These are phyloP conservation scores for Coemansia sp. DNA, from an alignment of 192 early-diverging fungal genomes.

Conservation along the genomic window DNA sequence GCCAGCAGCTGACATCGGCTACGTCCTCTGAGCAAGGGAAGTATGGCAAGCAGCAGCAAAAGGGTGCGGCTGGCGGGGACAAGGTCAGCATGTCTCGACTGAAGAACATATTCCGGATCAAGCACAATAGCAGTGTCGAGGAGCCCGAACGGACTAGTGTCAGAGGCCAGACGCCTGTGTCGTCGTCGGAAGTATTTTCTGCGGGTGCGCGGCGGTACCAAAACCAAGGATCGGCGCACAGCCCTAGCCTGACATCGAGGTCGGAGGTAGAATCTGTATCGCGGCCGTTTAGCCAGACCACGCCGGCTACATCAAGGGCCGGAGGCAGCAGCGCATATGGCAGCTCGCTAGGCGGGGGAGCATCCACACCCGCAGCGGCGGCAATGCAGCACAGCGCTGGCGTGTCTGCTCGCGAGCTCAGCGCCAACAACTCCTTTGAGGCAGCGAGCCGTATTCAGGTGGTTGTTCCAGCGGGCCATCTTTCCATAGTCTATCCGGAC, in stretches of 20 bases:
- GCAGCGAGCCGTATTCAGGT: slow-evolving; percentile 36
- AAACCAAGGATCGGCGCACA: slow-evolving; percentile 5
- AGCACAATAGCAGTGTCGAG: slow-evolving; percentile 11
- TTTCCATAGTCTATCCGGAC: slow-evolving; percentile 55
- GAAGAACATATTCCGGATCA: slow-evolving; percentile 51
- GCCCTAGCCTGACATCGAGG: slow-evolving; percentile 10
- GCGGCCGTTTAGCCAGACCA: not conserved
- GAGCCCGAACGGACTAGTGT: not conserved
- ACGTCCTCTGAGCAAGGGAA: slow-evolving; percentile 4
- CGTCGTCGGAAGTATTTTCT: not conserved
- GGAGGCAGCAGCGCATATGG: slow-evolving; percentile 5
- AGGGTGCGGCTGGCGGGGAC: slow-evolving; percentile 16
- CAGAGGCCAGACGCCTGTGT: not conserved
- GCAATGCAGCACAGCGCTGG: slow-evolving; percentile 6
- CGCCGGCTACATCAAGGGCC: not conserved
- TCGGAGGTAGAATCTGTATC: not conserved
- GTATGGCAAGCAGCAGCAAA: slow-evolving; percentile 9
- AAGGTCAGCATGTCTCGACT: slow-evolving; percentile 51
- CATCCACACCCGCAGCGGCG: not conserved
- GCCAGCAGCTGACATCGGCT: slow-evolving; percentile 3
- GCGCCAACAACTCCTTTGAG: not conserved
- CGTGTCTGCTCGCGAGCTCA: slow-evolving; percentile 1
- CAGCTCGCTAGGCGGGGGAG: not conserved
- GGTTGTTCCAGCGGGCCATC: slow-evolving; percentile 42
- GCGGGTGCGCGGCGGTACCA: not conserved